Percentiles rank a stretch among this genome's conserved stretches.
These are phyloP conservation scores for Quercus lobata DNA, from an alignment of 331 rosid genomes.

Conservation along the genomic window DNA sequence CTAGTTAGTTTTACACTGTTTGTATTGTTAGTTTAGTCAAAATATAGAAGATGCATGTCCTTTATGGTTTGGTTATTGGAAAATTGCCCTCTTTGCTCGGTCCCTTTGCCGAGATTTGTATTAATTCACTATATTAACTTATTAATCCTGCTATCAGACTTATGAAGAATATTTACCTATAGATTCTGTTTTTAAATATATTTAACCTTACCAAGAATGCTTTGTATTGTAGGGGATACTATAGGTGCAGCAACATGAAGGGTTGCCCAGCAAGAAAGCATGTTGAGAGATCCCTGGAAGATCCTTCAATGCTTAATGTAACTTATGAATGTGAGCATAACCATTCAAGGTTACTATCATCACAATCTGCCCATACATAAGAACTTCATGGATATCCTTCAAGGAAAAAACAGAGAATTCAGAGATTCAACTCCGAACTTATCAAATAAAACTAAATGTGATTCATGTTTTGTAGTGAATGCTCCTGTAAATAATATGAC, in stretches of 20 bases:
- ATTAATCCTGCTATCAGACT: no score
- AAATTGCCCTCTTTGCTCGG: no score
- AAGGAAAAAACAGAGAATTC: background rate
- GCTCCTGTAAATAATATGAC: background rate
- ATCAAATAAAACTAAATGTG: background rate
- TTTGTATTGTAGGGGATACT: conserved; percentile 55
- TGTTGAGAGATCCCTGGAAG: conserved; percentile 49
- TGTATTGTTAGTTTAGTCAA: no score
- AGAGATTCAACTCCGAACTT: background rate
- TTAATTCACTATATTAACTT: no score
- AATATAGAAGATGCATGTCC: no score
- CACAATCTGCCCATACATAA: background rate
- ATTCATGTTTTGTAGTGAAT: background rate
- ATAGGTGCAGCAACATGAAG: conserved; percentile 71
- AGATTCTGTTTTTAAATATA: no score
- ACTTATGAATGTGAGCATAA: background rate
- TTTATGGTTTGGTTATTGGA: no score
- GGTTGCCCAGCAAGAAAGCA: conserved; percentile 93
- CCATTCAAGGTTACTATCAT: background rate
- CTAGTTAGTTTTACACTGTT: no score
- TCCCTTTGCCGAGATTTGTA: no score
- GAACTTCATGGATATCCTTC: background rate
- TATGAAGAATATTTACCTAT: no score
- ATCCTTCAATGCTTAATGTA: background rate
- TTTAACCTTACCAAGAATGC: no score